A percentile compares a stretch with the other conserved stretches of the same genome.
phyloP scores from a whole-genome alignment of 768 basidiomycete species.

The Nidularia sp. region DNA sequence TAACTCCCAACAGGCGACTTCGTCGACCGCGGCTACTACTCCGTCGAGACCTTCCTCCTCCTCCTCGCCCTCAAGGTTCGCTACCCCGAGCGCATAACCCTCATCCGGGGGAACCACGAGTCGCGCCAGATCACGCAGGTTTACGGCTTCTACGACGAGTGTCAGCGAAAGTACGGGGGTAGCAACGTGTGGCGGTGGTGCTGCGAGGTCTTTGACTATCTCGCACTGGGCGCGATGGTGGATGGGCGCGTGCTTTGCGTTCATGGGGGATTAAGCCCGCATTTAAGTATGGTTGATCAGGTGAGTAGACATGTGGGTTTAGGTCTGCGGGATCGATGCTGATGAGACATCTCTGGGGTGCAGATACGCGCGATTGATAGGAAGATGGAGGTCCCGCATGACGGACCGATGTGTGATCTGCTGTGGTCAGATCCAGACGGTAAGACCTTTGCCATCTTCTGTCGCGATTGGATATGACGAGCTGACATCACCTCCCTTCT shows the following conservation, averaged over 20 bases:
- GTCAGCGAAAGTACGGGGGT: slow-evolving; percentile 91
- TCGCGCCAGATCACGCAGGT: slow-evolving; percentile 96
- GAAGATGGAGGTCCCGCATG: slow-evolving; percentile 97
- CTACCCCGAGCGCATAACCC: slow-evolving; percentile 94
- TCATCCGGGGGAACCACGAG: slow-evolving; percentile 97
- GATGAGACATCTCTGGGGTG: neutral
- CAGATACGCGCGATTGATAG: slow-evolving; percentile 93
- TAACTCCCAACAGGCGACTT: slow-evolving; percentile 71
- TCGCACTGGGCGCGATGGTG: slow-evolving; percentile 92
- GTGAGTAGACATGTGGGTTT: slow-evolving; percentile 33
- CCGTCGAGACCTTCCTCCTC: slow-evolving; percentile 93
- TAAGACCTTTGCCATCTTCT: slow-evolving; percentile 25
- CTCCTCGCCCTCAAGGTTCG: slow-evolving; percentile 94
- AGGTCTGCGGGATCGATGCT: neutral
- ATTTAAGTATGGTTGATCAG: slow-evolving; percentile 83
- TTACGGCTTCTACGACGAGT: slow-evolving; percentile 94
- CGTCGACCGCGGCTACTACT: slow-evolving; percentile 96
- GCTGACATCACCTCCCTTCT: too few species aligned
- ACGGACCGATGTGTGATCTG: slow-evolving; percentile 97
- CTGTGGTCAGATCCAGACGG: slow-evolving; percentile 99
- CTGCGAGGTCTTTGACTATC: slow-evolving; percentile 97
- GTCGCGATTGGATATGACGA: too few species aligned
- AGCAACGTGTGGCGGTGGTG: slow-evolving; percentile 97
- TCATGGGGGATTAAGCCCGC: slow-evolving; percentile 93
- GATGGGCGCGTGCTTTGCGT: slow-evolving; percentile 97